These are phyloP conservation scores for Pichia membranifaciens DNA, from an alignment of 805 yeast genomes.

Conservation along the genomic window DNA sequence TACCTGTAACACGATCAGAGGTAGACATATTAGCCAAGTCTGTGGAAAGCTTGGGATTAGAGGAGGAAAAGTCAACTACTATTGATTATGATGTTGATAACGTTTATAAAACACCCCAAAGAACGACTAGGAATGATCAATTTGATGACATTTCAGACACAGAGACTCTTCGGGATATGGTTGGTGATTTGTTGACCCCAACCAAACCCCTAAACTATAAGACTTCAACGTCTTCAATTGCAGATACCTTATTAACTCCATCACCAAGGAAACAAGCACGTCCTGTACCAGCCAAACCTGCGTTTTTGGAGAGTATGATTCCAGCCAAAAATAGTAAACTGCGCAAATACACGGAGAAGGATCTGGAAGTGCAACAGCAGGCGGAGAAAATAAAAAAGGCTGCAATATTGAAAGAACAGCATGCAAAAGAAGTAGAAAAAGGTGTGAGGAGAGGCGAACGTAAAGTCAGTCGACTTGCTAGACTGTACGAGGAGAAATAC, in stretches of 20 bases:
- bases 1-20: conserved; percentile 9
- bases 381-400: conserved; percentile 16
- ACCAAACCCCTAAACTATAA: conserved; percentile 2
- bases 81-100: background rate
- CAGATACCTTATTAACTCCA: background rate
- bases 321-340: conserved; percentile 20
- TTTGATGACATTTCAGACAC: background rate
- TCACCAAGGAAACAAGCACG: conserved; percentile 1
- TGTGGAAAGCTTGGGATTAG: conserved; percentile 6
- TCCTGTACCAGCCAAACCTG: conserved; percentile 3
- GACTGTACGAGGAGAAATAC: conserved; percentile 43
- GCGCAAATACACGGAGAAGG: conserved; percentile 30
- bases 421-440: conserved; percentile 30
- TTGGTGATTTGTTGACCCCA: conserved; percentile 10
- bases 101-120: background rate
- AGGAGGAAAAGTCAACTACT: background rate
- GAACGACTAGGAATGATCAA: background rate
- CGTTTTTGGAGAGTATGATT: background rate
- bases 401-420: conserved; percentile 5
- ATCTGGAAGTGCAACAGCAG: conserved; percentile 21
- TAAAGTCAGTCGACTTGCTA: conserved; percentile 47
- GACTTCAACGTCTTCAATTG: background rate
- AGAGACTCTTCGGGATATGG: conserved; percentile 3
- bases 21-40: conserved; percentile 5
- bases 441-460: conserved; percentile 32